Base-by-base conservation (phyloP, 257 asterid species). In the Petrea volubilis region DNA sequence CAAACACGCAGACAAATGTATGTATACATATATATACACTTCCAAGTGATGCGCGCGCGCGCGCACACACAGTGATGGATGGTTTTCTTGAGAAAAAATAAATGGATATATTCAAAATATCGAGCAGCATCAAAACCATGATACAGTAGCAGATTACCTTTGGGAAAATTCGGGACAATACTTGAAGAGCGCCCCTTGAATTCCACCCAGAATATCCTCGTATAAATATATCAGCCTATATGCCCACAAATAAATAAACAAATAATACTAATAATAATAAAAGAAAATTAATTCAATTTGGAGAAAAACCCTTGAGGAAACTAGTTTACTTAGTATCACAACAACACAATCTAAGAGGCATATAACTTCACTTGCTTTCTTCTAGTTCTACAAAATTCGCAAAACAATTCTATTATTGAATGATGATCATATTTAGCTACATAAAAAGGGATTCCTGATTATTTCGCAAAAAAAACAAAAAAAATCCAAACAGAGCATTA, bases 171-270 rank as follows among this genome's bases (percentile, higher is more conserved):
- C 70, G 66, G 73, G 79, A 69, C 82, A 93, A 44, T 12, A 87
- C 88, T 82, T 90, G 81, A 64, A 93, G 82, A 43, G 90, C 98
- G 59, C 68, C 84, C 71, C 96, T 79, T 14, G 98, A 87, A 56
- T 91, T 93, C 98, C 98, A 93, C 50, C 98, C 97, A 17, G 84
- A 61, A 78, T 93, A 93, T 65, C 98, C 97, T 63, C 97, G 78
- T 23, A 90, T 34, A 25, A 89, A 1, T 81, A 93, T 62, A 67
- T 93, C 98, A 14, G 96, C 96, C 98, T 93, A 41, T 12, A 24
- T 47, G 53, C 6, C 68, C 65, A n/a, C n/a, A n/a, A n/a, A n/a
- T n/a, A n/a, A n/a, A n/a, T n/a, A n/a, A n/a, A n/a, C n/a, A n/a
- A n/a, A n/a, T n/a, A n/a, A n/a, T n/a, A n/a, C n/a, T n/a, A n/a